A percentile compares a stretch with the other conserved stretches of the same genome.
These are phyloP conservation scores for Abelmoschus esculentus DNA, from an alignment of 345 rosid species.

Conservation along the genomic window DNA sequence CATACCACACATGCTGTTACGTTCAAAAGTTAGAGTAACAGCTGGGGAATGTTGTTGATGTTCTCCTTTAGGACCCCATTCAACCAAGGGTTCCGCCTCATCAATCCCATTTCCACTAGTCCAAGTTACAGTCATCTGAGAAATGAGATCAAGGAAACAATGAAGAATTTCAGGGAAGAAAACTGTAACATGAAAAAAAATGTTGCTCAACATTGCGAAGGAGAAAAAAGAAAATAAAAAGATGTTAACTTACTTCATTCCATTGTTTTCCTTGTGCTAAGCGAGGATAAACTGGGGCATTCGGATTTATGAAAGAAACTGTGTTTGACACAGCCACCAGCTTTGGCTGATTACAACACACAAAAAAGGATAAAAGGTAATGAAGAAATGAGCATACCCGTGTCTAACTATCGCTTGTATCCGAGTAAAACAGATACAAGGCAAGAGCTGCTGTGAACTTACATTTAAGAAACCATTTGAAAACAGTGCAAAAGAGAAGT, in stretches of 20 bases:
- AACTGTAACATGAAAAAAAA: background rate
- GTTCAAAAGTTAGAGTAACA: conserved; percentile 50
- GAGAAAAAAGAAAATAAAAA: background rate
- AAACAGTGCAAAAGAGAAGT: conserved; percentile 56
- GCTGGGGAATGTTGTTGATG: conserved; percentile 38
- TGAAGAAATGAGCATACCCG: background rate
- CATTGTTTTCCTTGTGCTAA: conserved; percentile 63
- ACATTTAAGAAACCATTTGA: conserved; percentile 55
- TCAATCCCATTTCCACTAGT: conserved; percentile 59
- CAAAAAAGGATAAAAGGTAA: background rate
- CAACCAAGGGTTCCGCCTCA: conserved; percentile 55
- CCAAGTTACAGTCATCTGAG: conserved; percentile 78
- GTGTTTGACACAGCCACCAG: conserved; percentile 54
- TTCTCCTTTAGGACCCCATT: conserved; percentile 55
- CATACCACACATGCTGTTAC: conserved; percentile 53
- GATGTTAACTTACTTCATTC: conserved; percentile 49
- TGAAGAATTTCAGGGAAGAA: background rate
- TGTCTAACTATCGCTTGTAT: background rate
- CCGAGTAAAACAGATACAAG: background rate
- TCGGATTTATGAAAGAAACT: conserved; percentile 51
- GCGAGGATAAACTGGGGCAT: conserved; percentile 63
- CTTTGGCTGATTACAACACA: conserved; percentile 40
- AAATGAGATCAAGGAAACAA: background rate
- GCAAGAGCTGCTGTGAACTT: conserved; percentile 5
- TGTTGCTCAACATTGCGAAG: background rate